These are phyloP conservation scores for Gleditsia sinensis DNA, from an alignment of 306 rosid genomes.

Conservation along the genomic window DNA sequence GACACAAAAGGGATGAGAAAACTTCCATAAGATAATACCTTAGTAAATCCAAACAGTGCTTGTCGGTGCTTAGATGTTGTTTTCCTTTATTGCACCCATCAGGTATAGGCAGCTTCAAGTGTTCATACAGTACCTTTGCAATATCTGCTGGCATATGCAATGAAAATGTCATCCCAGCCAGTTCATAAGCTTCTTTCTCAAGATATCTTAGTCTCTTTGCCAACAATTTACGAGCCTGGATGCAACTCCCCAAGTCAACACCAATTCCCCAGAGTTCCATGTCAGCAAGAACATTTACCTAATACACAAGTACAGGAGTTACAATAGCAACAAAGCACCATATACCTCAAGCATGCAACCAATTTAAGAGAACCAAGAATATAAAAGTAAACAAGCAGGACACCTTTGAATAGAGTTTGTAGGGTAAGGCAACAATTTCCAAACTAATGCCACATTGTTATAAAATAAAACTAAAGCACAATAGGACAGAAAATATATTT, in stretches of 20 bases:
- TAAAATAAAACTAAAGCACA: neutral
- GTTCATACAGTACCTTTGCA: conserved; percentile 77
- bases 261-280: conserved; percentile 98
- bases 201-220: conserved; percentile 73
- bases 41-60: conserved; percentile 84
- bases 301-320: conserved; percentile 30
- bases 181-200: conserved; percentile 87
- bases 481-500: neutral
- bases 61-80: conserved; percentile 89
- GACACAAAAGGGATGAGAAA: conserved; percentile 29
- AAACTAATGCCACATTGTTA: neutral
- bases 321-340: conserved; percentile 31
- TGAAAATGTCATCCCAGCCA: conserved; percentile 87
- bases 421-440: neutral
- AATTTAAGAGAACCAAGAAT: conserved; percentile 16
- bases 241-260: conserved; percentile 89
- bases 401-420: neutral
- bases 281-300: conserved; percentile 94
- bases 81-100: conserved; percentile 75
- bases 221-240: conserved; percentile 80
- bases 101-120: conserved; percentile 85
- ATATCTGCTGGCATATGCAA: conserved; percentile 81
- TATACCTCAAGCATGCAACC: conserved; percentile 19
- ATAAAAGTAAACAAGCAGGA: conserved; percentile 3
- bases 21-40: conserved; percentile 53